Percentiles rank a stretch among this genome's conserved stretches.
These are phyloP conservation scores for Sclerotinia nivalis DNA, from an alignment of 2,329 filamentous ascomycete species.

Conservation along the genomic window DNA sequence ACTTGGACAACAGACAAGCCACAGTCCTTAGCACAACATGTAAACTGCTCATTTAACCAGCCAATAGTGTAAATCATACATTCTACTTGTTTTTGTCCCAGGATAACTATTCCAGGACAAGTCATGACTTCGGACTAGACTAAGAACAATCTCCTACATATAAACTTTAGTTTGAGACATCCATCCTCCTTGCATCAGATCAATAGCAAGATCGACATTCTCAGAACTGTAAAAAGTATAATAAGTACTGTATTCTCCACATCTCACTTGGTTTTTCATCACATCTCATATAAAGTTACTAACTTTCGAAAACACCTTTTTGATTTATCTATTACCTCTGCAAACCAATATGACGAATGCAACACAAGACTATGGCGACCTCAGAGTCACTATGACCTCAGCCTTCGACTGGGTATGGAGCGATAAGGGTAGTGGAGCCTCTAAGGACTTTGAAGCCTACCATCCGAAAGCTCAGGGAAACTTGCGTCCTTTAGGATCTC, in stretches of 20 bases:
- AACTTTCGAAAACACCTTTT: neutral
- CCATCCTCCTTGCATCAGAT: too few relatives aligned
- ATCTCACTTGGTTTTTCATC: neutral
- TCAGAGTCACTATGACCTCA: slow-evolving; percentile 17
- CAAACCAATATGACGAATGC: neutral
- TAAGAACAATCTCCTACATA: too few relatives aligned
- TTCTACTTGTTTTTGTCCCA: too few relatives aligned
- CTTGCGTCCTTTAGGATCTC: neutral
- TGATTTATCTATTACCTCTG: neutral
- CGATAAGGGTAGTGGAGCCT: neutral
- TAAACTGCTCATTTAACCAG: too few relatives aligned
- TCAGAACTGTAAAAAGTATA: neutral
- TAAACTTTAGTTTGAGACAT: too few relatives aligned
- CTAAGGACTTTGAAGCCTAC: neutral
- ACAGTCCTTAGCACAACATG: too few relatives aligned
- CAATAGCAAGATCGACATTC: neutral
- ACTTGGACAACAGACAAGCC: too few relatives aligned
- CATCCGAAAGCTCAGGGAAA: neutral
- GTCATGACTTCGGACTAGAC: too few relatives aligned
- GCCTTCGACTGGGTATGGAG: neutral
- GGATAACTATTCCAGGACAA: too few relatives aligned
- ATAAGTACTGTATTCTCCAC: neutral
- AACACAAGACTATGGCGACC: slow-evolving; percentile 6
- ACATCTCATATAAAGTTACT: neutral
- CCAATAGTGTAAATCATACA: too few relatives aligned